Evolutionary conservation across 1,139 yeast genomes (phyloP).

Genomic region (Trichomonascaceae sp.): DNA sequence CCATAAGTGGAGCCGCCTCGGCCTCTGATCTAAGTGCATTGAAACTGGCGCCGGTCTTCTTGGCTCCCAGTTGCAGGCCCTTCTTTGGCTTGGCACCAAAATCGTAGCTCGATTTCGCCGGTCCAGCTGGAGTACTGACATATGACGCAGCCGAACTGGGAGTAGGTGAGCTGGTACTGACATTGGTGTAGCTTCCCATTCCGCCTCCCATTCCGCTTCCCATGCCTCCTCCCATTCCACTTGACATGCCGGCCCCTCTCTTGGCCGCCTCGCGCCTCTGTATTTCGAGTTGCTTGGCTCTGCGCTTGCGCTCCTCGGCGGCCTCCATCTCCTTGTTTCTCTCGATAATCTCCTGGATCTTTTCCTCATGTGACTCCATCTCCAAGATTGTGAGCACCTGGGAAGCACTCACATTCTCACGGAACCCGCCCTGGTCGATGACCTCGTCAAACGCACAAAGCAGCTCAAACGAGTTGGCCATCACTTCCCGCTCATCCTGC

Average conservation of each 20-base stretch:
- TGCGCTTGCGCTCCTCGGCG: slow-evolving; percentile 89
- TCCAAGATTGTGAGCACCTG: slow-evolving; percentile 87
- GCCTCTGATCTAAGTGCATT: slow-evolving; percentile 30
- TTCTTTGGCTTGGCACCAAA: slow-evolving; percentile 30
- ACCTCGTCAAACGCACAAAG: slow-evolving; percentile 91
- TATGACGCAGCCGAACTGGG: slow-evolving; percentile 8
- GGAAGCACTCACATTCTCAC: slow-evolving; percentile 68
- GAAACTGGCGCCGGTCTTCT: slow-evolving; percentile 32
- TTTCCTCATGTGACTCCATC: slow-evolving; percentile 98
- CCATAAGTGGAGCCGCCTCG: slow-evolving; percentile 22
- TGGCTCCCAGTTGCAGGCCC: slow-evolving; percentile 75
- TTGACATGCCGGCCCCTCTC: slow-evolving; percentile 25
- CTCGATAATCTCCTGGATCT: slow-evolving; percentile 94
- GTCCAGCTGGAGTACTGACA: slow-evolving; percentile 9
- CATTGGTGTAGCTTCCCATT: slow-evolving; percentile 5
- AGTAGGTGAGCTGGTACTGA: slow-evolving; percentile 7
- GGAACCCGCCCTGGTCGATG: slow-evolving; percentile 75
- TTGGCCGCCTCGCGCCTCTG: slow-evolving; percentile 65
- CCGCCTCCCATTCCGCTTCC: slow-evolving; percentile 7
- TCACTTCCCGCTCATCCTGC: slow-evolving; percentile 74
- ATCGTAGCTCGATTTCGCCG: slow-evolving; percentile 9
- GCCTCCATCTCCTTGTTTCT: slow-evolving; percentile 96
- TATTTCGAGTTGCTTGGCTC: slow-evolving; percentile 81
- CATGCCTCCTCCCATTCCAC: slow-evolving; percentile 6
- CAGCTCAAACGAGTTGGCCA: slow-evolving; percentile 77